Evolutionary conservation across 306 rosid species (phyloP).

Genomic region (Nissolia schottii): DNA sequence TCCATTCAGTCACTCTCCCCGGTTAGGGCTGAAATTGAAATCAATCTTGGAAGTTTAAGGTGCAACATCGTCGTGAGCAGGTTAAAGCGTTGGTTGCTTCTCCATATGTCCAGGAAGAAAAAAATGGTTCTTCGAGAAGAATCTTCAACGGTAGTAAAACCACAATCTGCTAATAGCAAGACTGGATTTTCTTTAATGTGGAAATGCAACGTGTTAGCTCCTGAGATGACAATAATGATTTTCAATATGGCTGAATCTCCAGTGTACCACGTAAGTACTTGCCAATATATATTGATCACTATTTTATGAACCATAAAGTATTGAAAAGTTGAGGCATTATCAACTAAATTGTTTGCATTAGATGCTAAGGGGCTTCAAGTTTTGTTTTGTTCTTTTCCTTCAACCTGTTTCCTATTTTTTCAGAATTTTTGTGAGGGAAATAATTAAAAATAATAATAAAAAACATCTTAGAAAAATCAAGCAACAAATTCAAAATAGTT

Average conservation of each 20-base stretch:
- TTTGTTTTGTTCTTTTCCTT: too few species aligned
- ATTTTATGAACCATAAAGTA: slow-evolving; percentile 16
- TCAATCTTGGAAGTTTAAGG: slow-evolving; percentile 69
- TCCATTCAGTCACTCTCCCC: slow-evolving; percentile 50
- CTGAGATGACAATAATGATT: slow-evolving; percentile 67
- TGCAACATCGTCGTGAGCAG: slow-evolving; percentile 74
- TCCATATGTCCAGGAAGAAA: slow-evolving; percentile 61
- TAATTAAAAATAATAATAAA: too few species aligned
- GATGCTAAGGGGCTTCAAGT: background rate
- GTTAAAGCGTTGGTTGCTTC: slow-evolving; percentile 69
- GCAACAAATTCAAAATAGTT: too few species aligned
- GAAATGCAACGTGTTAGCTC: slow-evolving; percentile 79
- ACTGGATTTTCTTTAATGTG: slow-evolving; percentile 57
- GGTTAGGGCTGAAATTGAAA: slow-evolving; percentile 75
- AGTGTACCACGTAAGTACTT: slow-evolving; percentile 67
- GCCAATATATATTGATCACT: background rate
- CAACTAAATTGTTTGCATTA: background rate
- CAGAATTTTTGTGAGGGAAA: too few species aligned
- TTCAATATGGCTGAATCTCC: slow-evolving; percentile 55
- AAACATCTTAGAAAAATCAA: too few species aligned
- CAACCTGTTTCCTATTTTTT: too few species aligned
- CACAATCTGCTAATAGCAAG: slow-evolving; percentile 49
- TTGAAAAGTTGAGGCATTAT: slow-evolving; percentile 2
- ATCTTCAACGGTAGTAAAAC: slow-evolving; percentile 43
- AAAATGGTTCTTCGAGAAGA: slow-evolving; percentile 73